These are phyloP conservation scores for Alopecurus myosuroides DNA, from an alignment of 176 grass and related monocot species.

Conservation along the genomic window DNA sequence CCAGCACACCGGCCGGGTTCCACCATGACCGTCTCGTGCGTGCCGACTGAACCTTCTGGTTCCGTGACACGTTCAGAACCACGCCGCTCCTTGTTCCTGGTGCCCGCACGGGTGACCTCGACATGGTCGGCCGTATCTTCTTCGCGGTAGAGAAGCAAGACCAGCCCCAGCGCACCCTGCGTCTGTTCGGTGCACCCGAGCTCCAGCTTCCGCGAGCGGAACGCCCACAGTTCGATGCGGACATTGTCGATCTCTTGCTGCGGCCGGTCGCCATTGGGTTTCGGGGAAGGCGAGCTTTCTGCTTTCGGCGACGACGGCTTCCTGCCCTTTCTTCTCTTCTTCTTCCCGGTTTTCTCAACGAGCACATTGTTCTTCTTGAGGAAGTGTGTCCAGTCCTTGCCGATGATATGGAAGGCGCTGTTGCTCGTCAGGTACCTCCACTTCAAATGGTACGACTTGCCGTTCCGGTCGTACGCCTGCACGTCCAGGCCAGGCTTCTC, in stretches of 20 bases:
- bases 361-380: neutral
- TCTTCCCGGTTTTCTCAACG: neutral
- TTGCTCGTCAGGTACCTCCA: neutral
- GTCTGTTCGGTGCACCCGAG: neutral
- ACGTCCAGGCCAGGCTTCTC: neutral
- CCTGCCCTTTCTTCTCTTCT: no score
- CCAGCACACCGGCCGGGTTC: no score
- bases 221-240: neutral
- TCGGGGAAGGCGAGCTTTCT: neutral
- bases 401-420: neutral
- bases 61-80: neutral
- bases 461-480: neutral
- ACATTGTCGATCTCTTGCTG: neutral
- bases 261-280: neutral
- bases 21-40: neutral
- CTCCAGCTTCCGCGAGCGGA: neutral
- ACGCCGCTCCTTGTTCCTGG: neutral
- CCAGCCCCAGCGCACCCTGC: neutral
- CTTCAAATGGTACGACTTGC: neutral
- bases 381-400: rapidly evolving
- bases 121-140: neutral
- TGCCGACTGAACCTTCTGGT: neutral
- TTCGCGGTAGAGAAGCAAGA: neutral
- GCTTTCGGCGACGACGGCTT: neutral
- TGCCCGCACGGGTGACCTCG: neutral